phyloP scores from a whole-genome alignment of 2,329 filamentous ascomycete genomes.

The Penicillium brasilianum region DNA sequence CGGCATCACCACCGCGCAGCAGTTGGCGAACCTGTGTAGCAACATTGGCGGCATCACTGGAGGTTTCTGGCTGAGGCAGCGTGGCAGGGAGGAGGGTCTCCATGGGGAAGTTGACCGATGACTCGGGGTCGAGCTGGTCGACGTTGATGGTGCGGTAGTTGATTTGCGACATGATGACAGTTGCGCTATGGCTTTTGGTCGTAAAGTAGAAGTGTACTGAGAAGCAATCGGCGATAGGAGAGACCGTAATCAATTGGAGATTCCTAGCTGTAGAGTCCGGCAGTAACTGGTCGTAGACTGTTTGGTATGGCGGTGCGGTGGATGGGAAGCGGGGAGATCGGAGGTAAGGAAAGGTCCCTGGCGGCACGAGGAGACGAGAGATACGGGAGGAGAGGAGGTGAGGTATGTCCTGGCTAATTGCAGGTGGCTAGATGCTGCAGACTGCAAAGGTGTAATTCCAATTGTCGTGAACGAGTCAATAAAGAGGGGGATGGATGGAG shows the following conservation, averaged over 20 bases:
- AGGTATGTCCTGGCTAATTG: neutral
- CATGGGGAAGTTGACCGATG: slow-evolving; percentile 87
- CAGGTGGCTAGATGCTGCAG: neutral
- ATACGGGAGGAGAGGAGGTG: neutral
- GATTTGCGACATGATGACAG: slow-evolving; percentile 51
- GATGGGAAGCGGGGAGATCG: slow-evolving; percentile 25
- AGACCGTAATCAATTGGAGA: neutral
- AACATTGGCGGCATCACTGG: slow-evolving; percentile 77
- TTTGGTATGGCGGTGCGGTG: slow-evolving; percentile 22
- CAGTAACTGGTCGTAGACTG: slow-evolving; percentile 11
- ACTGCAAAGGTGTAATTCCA: slow-evolving; percentile 3
- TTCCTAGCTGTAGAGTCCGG: neutral
- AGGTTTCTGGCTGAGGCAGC: slow-evolving; percentile 69
- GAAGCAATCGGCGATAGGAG: neutral
- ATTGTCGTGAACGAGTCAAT: slow-evolving; percentile 6
- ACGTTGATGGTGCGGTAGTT: slow-evolving; percentile 91
- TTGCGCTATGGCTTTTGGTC: slow-evolving; percentile 7
- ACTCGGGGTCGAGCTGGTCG: slow-evolving; percentile 88
- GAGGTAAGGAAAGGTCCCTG: slow-evolving; percentile 13
- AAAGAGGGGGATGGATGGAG: slow-evolving; percentile 9
- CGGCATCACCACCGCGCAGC: slow-evolving; percentile 81
- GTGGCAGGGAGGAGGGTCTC: slow-evolving; percentile 79
- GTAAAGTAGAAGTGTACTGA: neutral
- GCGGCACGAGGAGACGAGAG: neutral
- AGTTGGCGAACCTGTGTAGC: slow-evolving; percentile 85